A percentile compares a stretch with the other conserved stretches of the same genome.
These are phyloP conservation scores for Mrakia gelida DNA, from an alignment of 768 basidiomycete genomes.

Conservation along the genomic window DNA sequence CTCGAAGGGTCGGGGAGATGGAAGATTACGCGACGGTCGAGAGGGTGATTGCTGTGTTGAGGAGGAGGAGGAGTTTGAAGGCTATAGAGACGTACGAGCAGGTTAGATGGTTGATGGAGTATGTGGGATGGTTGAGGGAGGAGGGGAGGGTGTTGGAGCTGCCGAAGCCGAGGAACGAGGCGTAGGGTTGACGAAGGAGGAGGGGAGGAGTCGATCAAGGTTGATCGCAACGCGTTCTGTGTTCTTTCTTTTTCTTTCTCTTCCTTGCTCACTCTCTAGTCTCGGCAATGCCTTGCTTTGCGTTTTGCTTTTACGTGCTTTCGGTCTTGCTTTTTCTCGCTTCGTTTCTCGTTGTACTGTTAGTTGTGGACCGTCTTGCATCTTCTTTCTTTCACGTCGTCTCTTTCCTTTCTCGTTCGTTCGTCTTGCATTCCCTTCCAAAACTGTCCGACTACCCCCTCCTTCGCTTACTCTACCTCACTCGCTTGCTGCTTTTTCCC, in stretches of 20 bases:
- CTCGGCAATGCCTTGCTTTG: too few relatives aligned
- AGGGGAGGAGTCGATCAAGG: neutral
- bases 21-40: conserved; percentile 59
- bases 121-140: conserved; percentile 18
- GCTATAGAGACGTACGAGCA: conserved; percentile 94
- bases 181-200: neutral
- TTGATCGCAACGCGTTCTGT: neutral
- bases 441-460: too few relatives aligned
- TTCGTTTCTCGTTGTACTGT: neutral
- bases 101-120: conserved; percentile 48
- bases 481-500: too few relatives aligned
- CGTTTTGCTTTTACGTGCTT: neutral
- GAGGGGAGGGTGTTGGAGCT: conserved; percentile 1
- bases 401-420: neutral
- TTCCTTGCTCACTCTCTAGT: too few relatives aligned
- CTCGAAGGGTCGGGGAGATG: neutral
- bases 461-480: too few relatives aligned
- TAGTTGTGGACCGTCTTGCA: too few relatives aligned
- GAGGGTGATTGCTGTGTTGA: conserved; percentile 64
- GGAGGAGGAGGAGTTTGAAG: conserved; percentile 74
- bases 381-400: neutral
- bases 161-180: neutral
- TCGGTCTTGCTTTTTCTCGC: neutral
- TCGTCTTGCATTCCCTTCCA: too few relatives aligned
- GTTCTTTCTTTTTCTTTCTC: neutral